Evolutionary conservation across 805 yeast genomes (phyloP).

Genomic region (Suhomyces kilbournensis): DNA sequence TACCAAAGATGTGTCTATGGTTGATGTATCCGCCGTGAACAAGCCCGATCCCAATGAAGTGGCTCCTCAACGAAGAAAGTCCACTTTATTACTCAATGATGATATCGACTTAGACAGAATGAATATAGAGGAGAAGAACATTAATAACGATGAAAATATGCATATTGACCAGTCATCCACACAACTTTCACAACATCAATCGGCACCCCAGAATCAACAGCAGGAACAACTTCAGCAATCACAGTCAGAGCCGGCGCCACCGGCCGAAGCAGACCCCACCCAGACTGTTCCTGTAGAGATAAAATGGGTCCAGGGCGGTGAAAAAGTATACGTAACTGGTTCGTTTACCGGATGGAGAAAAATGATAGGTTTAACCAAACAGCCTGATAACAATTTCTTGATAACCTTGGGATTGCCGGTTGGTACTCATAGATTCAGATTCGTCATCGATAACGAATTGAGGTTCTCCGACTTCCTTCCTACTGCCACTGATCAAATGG

Average conservation of each 20-base stretch:
- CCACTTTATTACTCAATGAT: constrained; percentile 69
- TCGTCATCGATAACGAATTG: constrained; percentile 90
- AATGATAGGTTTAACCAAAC: constrained; percentile 81
- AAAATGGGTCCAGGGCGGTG: constrained; percentile 96
- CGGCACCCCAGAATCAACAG: constrained; percentile 4
- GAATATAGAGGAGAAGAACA: constrained; percentile 36
- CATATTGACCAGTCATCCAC: constrained; percentile 15
- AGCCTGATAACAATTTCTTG: constrained; percentile 52
- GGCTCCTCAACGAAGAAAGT: constrained; percentile 52
- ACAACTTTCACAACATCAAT: constrained; percentile 5
- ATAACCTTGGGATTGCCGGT: constrained; percentile 77
- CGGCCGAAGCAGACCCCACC: constrained; percentile 22
- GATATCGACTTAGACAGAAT: constrained; percentile 57
- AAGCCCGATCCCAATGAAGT: constrained; percentile 1
- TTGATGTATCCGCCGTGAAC: constrained; percentile 37
- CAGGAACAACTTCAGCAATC: constrained; percentile 7
- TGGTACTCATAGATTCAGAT: constrained; percentile 91
- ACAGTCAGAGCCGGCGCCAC: constrained; percentile 9
- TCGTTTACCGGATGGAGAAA: constrained; percentile 98
- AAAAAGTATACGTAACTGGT: constrained; percentile 92
- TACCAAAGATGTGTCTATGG: constrained; percentile 40
- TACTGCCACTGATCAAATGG: constrained; percentile 97
- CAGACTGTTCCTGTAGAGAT: constrained; percentile 58
- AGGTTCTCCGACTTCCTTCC: constrained; percentile 84
- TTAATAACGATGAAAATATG: constrained; percentile 16